Percentiles rank a stretch among this genome's conserved stretches.
Evolutionary conservation across 2,329 filamentous ascomycete species (phyloP).

Genomic region (Monilinia laxa): DNA sequence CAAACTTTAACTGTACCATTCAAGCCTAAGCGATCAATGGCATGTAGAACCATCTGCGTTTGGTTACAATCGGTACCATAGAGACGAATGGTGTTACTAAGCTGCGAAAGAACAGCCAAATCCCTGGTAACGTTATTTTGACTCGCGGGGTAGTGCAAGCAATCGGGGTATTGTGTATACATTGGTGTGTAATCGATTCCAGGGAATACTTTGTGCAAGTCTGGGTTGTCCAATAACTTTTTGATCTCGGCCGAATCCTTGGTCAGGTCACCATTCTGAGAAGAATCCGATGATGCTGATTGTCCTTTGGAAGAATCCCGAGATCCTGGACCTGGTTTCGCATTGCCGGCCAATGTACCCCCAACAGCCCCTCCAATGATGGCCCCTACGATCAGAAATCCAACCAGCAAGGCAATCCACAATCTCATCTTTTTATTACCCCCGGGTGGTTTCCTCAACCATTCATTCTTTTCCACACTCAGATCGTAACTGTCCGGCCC

Average conservation of each 20-base stretch:
- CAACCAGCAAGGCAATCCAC: constrained; percentile 64
- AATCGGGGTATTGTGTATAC: constrained; percentile 86
- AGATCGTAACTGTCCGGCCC: constrained; percentile 33
- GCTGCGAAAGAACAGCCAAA: constrained; percentile 82
- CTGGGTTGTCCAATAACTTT: constrained; percentile 71
- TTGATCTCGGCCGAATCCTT: constrained; percentile 79
- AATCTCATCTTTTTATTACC: constrained; percentile 68
- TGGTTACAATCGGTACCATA: constrained; percentile 98
- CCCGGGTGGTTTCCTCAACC: constrained; percentile 58
- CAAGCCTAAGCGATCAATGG: constrained; percentile 72
- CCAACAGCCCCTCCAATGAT: constrained; percentile 75
- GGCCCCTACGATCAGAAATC: constrained; percentile 64
- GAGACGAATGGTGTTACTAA: constrained; percentile 83
- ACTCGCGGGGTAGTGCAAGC: constrained; percentile 71
- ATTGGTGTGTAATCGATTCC: constrained; percentile 94
- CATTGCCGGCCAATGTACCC: constrained; percentile 39
- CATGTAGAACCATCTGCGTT: constrained; percentile 87
- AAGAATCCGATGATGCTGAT: constrained; percentile 59
- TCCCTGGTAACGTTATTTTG: constrained; percentile 96
- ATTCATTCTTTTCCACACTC: constrained; percentile 61
- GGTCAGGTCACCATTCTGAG: constrained; percentile 67
- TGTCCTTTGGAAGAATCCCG: constrained; percentile 30
- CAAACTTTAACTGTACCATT: constrained; percentile 78
- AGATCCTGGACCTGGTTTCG: constrained; percentile 32
- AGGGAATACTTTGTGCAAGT: constrained; percentile 90